phyloP scores from a whole-genome alignment of 306 rosid genomes.

The Corylus americana region DNA sequence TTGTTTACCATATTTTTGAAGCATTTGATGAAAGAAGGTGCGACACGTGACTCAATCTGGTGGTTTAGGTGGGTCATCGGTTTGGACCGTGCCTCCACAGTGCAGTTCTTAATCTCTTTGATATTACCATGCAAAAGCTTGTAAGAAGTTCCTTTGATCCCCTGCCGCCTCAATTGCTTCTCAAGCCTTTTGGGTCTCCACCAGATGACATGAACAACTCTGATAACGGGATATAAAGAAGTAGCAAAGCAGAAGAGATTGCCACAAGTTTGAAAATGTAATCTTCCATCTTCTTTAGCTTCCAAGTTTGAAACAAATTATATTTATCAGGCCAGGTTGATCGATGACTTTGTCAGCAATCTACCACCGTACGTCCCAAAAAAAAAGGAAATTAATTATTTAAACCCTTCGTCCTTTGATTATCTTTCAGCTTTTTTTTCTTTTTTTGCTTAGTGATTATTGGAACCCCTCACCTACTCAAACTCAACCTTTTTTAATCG shows the following conservation, averaged over 20 bases:
- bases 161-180: slow-evolving; percentile 37
- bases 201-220: slow-evolving; percentile 27
- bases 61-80: slow-evolving; percentile 30
- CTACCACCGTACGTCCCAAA: too few species aligned
- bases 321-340: too few species aligned
- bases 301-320: too few species aligned
- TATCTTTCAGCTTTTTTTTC: too few species aligned
- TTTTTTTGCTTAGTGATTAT: too few species aligned
- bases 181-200: slow-evolving; percentile 39
- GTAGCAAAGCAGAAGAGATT: slow-evolving; percentile 8
- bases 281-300: slow-evolving; percentile 28
- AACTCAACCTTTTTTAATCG: too few species aligned
- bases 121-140: slow-evolving; percentile 38
- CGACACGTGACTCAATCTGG: slow-evolving; percentile 39
- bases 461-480: too few species aligned
- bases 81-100: slow-evolving; percentile 28
- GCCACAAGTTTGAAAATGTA: slow-evolving; percentile 18
- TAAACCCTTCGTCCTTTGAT: too few species aligned
- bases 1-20: slow-evolving; percentile 32
- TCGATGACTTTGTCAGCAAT: too few species aligned
- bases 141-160: slow-evolving; percentile 43
- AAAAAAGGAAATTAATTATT: too few species aligned
- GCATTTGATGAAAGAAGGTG: slow-evolving; percentile 38
- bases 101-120: slow-evolving; percentile 30
- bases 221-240: slow-evolving; percentile 7